Evolutionary conservation across 139 green algal genomes (phyloP).

Genomic region (Chlamydomonas sphaeroides): DNA sequence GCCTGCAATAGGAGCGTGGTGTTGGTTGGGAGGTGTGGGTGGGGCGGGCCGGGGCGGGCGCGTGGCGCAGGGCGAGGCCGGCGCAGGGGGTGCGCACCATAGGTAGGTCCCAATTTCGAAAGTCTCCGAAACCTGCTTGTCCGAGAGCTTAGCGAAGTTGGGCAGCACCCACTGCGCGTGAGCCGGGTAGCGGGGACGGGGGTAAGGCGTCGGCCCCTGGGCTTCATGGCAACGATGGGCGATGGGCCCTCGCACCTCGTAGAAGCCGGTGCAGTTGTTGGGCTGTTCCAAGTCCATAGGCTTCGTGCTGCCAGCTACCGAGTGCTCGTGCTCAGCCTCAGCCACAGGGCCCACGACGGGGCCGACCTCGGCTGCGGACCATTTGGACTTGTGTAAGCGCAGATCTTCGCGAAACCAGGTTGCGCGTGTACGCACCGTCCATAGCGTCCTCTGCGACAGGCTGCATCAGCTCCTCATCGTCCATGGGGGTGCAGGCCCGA

Average conservation of each 20-base stretch:
- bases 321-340: background rate
- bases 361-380: background rate
- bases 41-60: too few relatives aligned
- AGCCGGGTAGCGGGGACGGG: background rate
- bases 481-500: too few relatives aligned
- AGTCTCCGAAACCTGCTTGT: slow-evolving; percentile 64
- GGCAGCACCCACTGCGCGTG: slow-evolving; percentile 61
- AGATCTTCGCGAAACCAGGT: slow-evolving; percentile 1
- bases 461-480: slow-evolving; percentile 18
- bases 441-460: background rate
- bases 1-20: too few relatives aligned
- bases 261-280: slow-evolving; percentile 15
- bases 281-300: slow-evolving; percentile 16
- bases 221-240: background rate
- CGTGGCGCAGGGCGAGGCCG: too few relatives aligned
- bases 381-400: background rate
- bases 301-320: background rate
- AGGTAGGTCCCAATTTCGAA: slow-evolving; percentile 84
- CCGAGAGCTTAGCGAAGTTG: slow-evolving; percentile 47
- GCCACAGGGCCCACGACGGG: background rate
- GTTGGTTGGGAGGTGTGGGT: too few relatives aligned
- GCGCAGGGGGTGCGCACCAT: slow-evolving; percentile 70
- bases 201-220: background rate
- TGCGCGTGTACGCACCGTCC: slow-evolving; percentile 4
- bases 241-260: slow-evolving; percentile 34